These are phyloP conservation scores for Eragrostis nindensis DNA, from an alignment of 176 grass and related monocot genomes.

Conservation along the genomic window DNA sequence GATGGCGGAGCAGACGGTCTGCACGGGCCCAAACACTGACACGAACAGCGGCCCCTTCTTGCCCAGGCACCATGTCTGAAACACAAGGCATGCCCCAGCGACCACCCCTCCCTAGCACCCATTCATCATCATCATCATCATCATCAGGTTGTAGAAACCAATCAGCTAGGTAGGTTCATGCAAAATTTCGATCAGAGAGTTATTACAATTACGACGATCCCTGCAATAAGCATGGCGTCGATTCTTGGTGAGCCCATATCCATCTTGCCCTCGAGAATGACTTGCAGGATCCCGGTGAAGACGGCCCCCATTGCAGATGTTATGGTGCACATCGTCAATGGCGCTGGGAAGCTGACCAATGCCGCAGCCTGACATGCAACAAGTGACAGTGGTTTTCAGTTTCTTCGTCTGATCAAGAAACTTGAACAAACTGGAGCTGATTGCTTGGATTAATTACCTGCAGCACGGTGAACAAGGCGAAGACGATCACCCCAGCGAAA, in stretches of 20 bases:
- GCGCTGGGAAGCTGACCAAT: slow-evolving; percentile 48
- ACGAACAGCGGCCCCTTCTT: slow-evolving; percentile 67
- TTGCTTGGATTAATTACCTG: slow-evolving; percentile 41
- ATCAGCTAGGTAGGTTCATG: too few species aligned
- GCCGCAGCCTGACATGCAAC: slow-evolving; percentile 35
- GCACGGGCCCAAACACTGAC: slow-evolving; percentile 63
- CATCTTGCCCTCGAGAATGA: slow-evolving; percentile 51
- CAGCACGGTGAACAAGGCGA: slow-evolving; percentile 55
- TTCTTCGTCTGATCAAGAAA: neutral
- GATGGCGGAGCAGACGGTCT: slow-evolving; percentile 56
- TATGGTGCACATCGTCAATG: slow-evolving; percentile 46
- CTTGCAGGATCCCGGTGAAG: slow-evolving; percentile 45
- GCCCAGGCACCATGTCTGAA: slow-evolving; percentile 63
- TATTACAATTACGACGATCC: slow-evolving; percentile 50
- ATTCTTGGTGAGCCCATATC: slow-evolving; percentile 34
- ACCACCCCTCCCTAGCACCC: slow-evolving; percentile 45
- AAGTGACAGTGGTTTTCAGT: too few species aligned
- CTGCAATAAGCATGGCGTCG: slow-evolving; percentile 4
- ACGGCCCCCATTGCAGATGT: slow-evolving; percentile 47
- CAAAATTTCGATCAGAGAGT: neutral
- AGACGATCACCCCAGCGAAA: slow-evolving; percentile 29
- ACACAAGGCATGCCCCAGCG: slow-evolving; percentile 33
- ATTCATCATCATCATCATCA: neutral
- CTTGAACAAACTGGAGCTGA: too few species aligned
- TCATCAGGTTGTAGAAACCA: too few species aligned